phyloP scores from a whole-genome alignment of 345 rosid species.

The Crucihimalaya himalaica region DNA sequence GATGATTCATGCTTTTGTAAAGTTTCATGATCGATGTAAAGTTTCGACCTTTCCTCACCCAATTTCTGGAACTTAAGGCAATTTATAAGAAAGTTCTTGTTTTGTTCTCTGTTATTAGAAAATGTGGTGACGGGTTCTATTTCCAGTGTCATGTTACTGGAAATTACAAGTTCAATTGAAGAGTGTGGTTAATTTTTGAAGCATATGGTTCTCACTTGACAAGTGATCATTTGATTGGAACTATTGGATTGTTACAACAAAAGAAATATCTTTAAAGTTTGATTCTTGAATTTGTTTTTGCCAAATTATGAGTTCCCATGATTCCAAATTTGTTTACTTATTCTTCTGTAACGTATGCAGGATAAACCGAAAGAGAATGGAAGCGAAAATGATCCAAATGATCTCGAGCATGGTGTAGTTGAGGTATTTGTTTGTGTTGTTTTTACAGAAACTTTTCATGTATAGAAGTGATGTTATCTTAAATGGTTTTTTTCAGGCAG shows the following conservation, averaged over 20 bases:
- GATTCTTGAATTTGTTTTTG: background rate
- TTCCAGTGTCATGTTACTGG: background rate
- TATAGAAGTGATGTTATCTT: background rate
- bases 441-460: slow-evolving; percentile 13
- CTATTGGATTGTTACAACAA: background rate
- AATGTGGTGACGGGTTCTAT: background rate
- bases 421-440: slow-evolving; percentile 47
- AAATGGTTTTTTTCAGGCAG: slow-evolving; percentile 46
- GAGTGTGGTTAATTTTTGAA: slow-evolving; percentile 1
- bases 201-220: background rate
- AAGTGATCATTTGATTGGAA: slow-evolving; percentile 4
- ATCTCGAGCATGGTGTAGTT: slow-evolving; percentile 62
- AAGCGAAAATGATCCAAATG: slow-evolving; percentile 41
- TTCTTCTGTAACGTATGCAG: slow-evolving; percentile 34
- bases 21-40: slow-evolving; percentile 6
- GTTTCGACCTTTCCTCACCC: slow-evolving; percentile 13
- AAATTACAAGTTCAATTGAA: background rate
- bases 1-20: background rate
- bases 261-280: background rate
- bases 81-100: background rate
- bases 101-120: background rate
- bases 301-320: background rate
- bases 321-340: background rate
- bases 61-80: background rate
- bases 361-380: slow-evolving; percentile 46